Evolutionary conservation across 2,329 filamentous ascomycete species (phyloP).

Genomic region (Raffaelea albimanens): DNA sequence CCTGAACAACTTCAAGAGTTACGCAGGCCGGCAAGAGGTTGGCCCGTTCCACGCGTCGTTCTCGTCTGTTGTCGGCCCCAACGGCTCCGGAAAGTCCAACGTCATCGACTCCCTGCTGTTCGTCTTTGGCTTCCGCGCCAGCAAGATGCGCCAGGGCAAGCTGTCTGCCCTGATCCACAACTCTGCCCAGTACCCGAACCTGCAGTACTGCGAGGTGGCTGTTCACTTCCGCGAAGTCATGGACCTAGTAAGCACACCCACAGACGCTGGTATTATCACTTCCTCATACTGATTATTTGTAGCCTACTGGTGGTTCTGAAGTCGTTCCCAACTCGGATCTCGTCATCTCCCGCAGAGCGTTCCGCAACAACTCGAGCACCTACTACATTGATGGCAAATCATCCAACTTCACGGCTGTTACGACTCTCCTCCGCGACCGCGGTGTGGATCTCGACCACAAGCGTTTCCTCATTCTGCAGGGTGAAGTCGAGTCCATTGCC

Average conservation of each 20-base stretch:
- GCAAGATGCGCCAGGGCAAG: conserved; percentile 99
- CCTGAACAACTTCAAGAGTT: conserved; percentile 97
- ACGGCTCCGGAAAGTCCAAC: conserved; percentile 97
- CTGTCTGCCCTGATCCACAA: conserved; percentile 97
- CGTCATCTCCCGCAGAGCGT: conserved; percentile 82
- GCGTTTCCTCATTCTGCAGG: conserved; percentile 92
- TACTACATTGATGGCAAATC: conserved; percentile 91
- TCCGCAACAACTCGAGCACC: conserved; percentile 97
- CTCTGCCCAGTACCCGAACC: conserved; percentile 73
- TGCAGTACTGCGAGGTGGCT: conserved; percentile 89
- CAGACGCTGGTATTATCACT: no score
- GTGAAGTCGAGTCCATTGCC: conserved; percentile 95
- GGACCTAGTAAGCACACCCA: conserved; percentile 50
- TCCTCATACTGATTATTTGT: conserved; percentile 18
- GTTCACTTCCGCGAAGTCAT: conserved; percentile 95
- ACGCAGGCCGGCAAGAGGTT: conserved; percentile 88
- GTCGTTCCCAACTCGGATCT: conserved; percentile 76
- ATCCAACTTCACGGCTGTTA: conserved; percentile 88
- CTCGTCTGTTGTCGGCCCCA: conserved; percentile 94
- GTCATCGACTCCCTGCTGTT: conserved; percentile 97
- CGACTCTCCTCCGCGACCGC: conserved; percentile 72
- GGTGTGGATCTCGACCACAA: conserved; percentile 97
- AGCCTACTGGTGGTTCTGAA: conserved; percentile 64
- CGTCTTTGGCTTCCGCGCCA: conserved; percentile 97
- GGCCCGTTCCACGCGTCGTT: conserved; percentile 96